A percentile compares a stretch with the other conserved stretches of the same genome.
phyloP scores from a whole-genome alignment of 768 basidiomycete species.

The Lactarius trivialis region DNA sequence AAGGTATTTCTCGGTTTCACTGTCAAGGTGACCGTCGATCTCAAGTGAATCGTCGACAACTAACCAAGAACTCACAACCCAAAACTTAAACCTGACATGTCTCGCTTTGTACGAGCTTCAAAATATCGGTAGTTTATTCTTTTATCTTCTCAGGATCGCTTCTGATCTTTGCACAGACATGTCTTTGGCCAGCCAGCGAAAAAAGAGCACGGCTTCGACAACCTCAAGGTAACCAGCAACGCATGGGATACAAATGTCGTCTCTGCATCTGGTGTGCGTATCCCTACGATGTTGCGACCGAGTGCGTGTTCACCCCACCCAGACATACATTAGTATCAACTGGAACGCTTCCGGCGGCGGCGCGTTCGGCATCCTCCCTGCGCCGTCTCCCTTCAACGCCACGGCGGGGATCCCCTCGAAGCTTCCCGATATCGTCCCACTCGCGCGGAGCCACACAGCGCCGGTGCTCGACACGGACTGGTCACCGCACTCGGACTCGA shows the following conservation, averaged over 20 bases:
- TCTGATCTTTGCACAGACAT: conserved; percentile 46
- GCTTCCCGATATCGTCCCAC: conserved; percentile 86
- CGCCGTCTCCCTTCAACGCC: conserved; percentile 62
- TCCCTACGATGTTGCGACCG: background rate
- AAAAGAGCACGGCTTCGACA: conserved; percentile 76
- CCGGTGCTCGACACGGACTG: conserved; percentile 93
- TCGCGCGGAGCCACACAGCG: conserved; percentile 81
- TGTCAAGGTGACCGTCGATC: background rate
- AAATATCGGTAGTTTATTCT: conserved; percentile 65
- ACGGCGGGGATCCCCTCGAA: conserved; percentile 59
- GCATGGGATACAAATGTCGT: conserved; percentile 97
- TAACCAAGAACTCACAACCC: background rate
- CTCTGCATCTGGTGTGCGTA: conserved; percentile 69
- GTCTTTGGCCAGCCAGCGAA: conserved; percentile 87
- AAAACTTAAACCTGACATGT: conserved; percentile 42
- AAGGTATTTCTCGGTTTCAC: background rate
- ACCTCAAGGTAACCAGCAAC: conserved; percentile 78
- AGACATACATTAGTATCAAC: conserved; percentile 79
- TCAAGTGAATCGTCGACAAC: background rate
- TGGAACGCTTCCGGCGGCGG: conserved; percentile 92
- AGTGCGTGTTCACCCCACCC: conserved; percentile 8
- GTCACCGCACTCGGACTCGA: conserved; percentile 87
- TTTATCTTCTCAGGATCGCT: conserved; percentile 6
- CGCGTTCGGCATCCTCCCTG: conserved; percentile 89
- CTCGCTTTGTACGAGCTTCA: conserved; percentile 77